Conservation (phyloP, 2,329 filamentous ascomycete species). For the Penicillium sp. region DNA sequence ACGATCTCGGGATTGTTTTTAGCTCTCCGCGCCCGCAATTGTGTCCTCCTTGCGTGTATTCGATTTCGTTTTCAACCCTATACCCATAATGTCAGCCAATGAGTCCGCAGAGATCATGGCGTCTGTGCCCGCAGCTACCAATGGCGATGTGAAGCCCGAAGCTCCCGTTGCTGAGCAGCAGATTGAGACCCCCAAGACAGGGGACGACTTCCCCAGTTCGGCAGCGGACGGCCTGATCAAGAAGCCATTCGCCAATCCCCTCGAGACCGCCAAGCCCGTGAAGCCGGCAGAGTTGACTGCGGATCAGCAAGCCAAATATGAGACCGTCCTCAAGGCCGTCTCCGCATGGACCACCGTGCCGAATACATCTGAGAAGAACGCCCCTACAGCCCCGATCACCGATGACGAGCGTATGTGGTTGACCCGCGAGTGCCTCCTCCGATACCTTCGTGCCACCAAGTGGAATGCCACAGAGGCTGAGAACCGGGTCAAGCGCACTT, state of each 20-base stretch:
- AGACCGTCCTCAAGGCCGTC: conserved; percentile 68
- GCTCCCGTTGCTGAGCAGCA: neutral
- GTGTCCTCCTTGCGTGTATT: neutral
- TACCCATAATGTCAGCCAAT: conserved; percentile 11
- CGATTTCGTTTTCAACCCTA: neutral
- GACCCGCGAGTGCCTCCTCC: conserved; percentile 85
- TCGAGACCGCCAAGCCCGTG: conserved; percentile 58
- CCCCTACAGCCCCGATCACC: conserved; percentile 63
- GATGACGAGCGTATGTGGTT: conserved; percentile 86
- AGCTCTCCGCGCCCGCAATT: conserved; percentile 2
- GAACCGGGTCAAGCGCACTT: conserved; percentile 75
- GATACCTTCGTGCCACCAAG: conserved; percentile 91
- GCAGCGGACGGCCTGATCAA: conserved; percentile 45
- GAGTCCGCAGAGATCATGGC: conserved; percentile 7
- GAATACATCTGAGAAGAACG: conserved; percentile 60
- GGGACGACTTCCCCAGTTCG: conserved; percentile 34
- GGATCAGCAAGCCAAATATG: conserved; percentile 82
- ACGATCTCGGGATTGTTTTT: conserved; percentile 1
- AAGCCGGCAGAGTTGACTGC: conserved; percentile 63
- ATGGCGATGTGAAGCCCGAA: conserved; percentile 12
- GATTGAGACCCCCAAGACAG: conserved; percentile 7
- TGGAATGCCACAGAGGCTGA: conserved; percentile 77
- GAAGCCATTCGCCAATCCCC: conserved; percentile 61
- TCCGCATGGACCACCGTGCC: conserved; percentile 71
- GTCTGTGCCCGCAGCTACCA: conserved; percentile 8